Evolutionary conservation across 75 land plant genomes (phyloP).

Genomic region (Pseudotsuga menziesii): DNA sequence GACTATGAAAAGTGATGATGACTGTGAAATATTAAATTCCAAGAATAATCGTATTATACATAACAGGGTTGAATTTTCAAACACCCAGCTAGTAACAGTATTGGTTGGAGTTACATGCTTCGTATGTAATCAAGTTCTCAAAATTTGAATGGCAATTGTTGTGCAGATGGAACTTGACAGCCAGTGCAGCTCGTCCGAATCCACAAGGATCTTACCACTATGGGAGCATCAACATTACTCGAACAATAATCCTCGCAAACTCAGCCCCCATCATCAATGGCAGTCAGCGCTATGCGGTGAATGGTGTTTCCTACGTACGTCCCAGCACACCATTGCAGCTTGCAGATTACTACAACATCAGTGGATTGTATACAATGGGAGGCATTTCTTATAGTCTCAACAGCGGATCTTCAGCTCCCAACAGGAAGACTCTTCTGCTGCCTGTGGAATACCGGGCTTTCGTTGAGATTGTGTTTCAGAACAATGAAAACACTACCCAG

Average conservation of each 20-base stretch:
- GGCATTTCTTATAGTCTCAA: slow-evolving; percentile 41
- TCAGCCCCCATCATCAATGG: slow-evolving; percentile 25
- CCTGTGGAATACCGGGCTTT: slow-evolving; percentile 46
- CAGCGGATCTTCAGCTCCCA: slow-evolving; percentile 15
- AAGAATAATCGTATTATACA: background rate
- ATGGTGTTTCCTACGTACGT: slow-evolving; percentile 57
- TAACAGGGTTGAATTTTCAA: background rate
- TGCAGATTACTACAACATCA: slow-evolving; percentile 74
- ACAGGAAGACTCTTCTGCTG: slow-evolving; percentile 45
- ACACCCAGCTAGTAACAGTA: background rate
- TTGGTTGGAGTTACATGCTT: background rate
- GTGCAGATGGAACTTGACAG: slow-evolving; percentile 63
- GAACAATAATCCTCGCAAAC: slow-evolving; percentile 49
- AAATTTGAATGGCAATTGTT: background rate
- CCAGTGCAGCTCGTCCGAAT: slow-evolving; percentile 78
- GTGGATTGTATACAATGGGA: slow-evolving; percentile 45
- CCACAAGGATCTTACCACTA: slow-evolving; percentile 88
- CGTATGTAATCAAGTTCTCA: background rate
- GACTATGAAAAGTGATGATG: background rate
- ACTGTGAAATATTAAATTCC: background rate
- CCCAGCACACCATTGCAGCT: slow-evolving; percentile 84
- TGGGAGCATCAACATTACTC: slow-evolving; percentile 50
- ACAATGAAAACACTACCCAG: slow-evolving; percentile 65
- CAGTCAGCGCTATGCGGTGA: slow-evolving; percentile 59
- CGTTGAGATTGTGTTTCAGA: slow-evolving; percentile 80